These are phyloP conservation scores for Penicillium egyptiacum DNA, from an alignment of 495 filamentous ascomycete genomes.

Conservation along the genomic window DNA sequence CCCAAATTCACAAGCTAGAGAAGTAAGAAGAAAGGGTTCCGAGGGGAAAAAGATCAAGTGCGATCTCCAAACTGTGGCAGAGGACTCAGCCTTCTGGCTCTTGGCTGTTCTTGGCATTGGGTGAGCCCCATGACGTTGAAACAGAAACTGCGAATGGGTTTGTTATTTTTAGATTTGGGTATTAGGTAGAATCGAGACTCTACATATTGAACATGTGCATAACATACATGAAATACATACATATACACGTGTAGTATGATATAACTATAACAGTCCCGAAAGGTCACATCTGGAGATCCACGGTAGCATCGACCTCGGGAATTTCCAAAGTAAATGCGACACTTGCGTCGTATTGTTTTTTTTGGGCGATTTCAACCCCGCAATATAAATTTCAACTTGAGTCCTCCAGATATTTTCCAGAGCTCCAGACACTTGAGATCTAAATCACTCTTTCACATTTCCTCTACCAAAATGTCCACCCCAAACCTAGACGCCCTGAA, in stretches of 20 bases:
- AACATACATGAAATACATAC: neutral
- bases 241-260: neutral
- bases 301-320: constrained; percentile 21
- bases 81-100: constrained; percentile 4
- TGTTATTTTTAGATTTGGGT: neutral
- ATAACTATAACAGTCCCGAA: neutral
- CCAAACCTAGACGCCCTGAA: constrained; percentile 45
- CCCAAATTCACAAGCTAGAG: neutral
- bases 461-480: constrained; percentile 21
- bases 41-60: neutral
- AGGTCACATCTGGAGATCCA: constrained; percentile 23
- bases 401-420: neutral
- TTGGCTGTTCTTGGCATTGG: constrained; percentile 10
- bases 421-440: neutral
- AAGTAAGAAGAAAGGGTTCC: neutral
- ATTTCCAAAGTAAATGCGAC: neutral
- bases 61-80: neutral
- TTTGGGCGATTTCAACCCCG: constrained; percentile 2
- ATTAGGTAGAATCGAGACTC: neutral
- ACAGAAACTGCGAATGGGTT: neutral
- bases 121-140: constrained; percentile 9
- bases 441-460: neutral
- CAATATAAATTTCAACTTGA: neutral
- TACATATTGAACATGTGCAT: neutral
- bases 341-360: neutral